Evolutionary conservation across 2,329 filamentous ascomycete genomes (phyloP), one percentile per base, ranked within the genome.

Genomic region (Magnaporthiopsis poae): DNA sequence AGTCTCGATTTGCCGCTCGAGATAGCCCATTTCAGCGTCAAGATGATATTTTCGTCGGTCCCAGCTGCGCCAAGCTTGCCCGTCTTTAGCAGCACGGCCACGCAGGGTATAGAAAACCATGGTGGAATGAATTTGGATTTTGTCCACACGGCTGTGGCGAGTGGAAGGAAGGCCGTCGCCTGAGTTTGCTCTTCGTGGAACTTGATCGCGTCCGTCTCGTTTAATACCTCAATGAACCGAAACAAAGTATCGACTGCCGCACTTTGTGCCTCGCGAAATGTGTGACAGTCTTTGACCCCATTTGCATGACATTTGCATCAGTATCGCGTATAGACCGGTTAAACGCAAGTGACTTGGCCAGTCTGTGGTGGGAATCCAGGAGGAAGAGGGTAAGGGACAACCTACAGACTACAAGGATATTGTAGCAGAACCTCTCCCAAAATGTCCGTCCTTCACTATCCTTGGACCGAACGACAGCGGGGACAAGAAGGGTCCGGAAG

Each of bases 371-470:
- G 3, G 31, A 4, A 31, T 31, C 31, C 31, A 31, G 3, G 5
- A 31, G 31, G 31, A 27, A 46, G 35, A 12, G 5, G 27, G 61
- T 8, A 36, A 46, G 35, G n/a, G 18, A 9, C 46, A 36, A 61
- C 64, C n/a, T 46, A 65, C 64, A 60, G 35, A 29, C 25, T 21
- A 11, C 25, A 52, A 65, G 21, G 1, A 9, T 27, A 5, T 31
- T 65, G 12, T 15, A 21, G 60, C 64, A 65, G 35, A 65, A 31
- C n/a, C 64, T 35, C 21, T 61, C 59, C 64, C 64, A 65, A 3
- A 65, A 65, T 1, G 64, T 61, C 33, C 15, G 5, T 3, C 59
- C 59, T 13, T 29, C 12, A 0, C 8, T 21, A 18, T 60, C 31
- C 25, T 46, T 36, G 25, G 29, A 29, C 27, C 3, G 7, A 15